Base-by-base conservation (phyloP, 1,284 basidiomycete species). In the Apiotrichum mycotoxinovorans region DNA sequence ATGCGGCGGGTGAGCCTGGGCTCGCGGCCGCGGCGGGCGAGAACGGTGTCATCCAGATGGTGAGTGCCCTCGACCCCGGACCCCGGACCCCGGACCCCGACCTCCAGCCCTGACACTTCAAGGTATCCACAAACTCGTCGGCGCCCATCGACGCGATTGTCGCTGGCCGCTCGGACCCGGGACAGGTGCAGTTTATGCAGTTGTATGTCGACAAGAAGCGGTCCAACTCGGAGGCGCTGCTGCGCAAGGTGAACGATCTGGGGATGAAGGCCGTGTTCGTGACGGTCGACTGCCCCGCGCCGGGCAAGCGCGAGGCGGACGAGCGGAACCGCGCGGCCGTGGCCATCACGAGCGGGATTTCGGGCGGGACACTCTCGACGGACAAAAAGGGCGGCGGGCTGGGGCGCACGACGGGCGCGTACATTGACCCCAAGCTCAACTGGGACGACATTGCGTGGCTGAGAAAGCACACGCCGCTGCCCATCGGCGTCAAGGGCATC, bases 231-330 rank as follows among this genome's bases (percentile, higher is more conserved):
- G 77, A 75, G 38, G 66, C 62, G 4, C 61, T 78, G 8, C 56
- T 78, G 14, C 23, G 56, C 20, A 65, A 66, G 53, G 72, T 77
- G 51, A 69, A 75, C 45, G 60, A 51, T 1, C 46, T 71, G 5
- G 71, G 70, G 17, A 59, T 78, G 43, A 75, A 75, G 58, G 77
- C 71, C 2, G 68, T 77, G 48, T 77, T 78, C 54, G 77, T 77
- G 12, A 78, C 77, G 2, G 76, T 76, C 20, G 77, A 78, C 59
- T 75, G 75, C 18, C 70, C 75, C 20, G 72, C 74, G 2, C 74
- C 75, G 1, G 77, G 77, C 4, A 78, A 78, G 57, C 62, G 77
- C 22, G 77, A 78, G 62, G 75, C 75, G 1, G 77, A 78, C 57
- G 77, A 78, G 60, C 58, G 77, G 23, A 65, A 62, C 54, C 65